A percentile compares a stretch with the other conserved stretches of the same genome.
These are phyloP conservation scores for Cercospora sojina DNA, from an alignment of 2,329 filamentous ascomycete genomes.

Conservation along the genomic window DNA sequence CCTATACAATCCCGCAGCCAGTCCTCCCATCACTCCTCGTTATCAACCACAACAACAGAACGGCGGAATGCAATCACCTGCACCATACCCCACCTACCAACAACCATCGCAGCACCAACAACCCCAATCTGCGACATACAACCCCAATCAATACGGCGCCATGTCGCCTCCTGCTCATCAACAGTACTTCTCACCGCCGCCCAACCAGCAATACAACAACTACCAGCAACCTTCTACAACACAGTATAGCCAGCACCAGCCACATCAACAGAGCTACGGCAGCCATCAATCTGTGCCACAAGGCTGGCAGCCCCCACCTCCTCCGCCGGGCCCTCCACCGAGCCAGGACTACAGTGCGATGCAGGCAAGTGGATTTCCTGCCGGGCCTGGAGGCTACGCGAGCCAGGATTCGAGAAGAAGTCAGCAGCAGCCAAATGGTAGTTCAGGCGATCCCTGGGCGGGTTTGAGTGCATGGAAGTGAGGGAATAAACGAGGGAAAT, in stretches of 20 bases:
- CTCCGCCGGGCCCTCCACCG: conserved; percentile 63
- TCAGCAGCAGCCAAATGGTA: conserved; percentile 43
- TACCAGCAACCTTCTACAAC: conserved; percentile 52
- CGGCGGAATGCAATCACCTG: conserved; percentile 33
- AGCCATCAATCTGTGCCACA: conserved; percentile 50
- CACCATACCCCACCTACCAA: conserved; percentile 29
- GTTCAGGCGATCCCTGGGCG: conserved; percentile 63
- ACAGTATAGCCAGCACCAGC: conserved; percentile 61
- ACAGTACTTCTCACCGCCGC: conserved; percentile 52
- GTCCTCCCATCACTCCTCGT: conserved; percentile 48
- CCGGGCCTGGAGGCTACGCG: conserved; percentile 57
- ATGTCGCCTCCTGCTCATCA: conserved; percentile 59
- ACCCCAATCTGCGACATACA: conserved; percentile 39
- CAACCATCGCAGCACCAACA: conserved; percentile 24
- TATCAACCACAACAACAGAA: conserved; percentile 38
- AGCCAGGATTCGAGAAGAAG: conserved; percentile 45
- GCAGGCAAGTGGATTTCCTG: conserved; percentile 41
- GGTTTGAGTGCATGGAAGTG: conserved; percentile 69
- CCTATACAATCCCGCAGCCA: conserved; percentile 53
- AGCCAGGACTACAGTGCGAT: conserved; percentile 53
- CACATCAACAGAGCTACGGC: conserved; percentile 42
- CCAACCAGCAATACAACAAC: conserved; percentile 42
- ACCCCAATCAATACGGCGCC: conserved; percentile 49
- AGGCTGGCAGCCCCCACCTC: conserved; percentile 66
- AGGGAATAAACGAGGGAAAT: conserved; percentile 1